Percentiles rank a stretch among this genome's conserved stretches.
Evolutionary conservation across 1,284 basidiomycete genomes (phyloP).

Genomic region (Microbotryum violaceum): DNA sequence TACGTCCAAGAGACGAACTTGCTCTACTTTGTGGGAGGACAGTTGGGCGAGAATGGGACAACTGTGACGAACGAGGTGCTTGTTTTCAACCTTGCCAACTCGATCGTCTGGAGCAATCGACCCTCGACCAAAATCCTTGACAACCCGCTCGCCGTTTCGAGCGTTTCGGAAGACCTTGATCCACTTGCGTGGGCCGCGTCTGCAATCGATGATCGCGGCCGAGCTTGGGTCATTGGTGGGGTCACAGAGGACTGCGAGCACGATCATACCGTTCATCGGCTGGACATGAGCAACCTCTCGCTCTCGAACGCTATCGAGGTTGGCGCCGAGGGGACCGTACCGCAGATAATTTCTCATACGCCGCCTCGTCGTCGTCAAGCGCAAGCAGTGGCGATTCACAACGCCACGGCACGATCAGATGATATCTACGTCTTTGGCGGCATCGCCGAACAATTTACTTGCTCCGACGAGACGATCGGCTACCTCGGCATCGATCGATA

Average conservation of each 20-base stretch:
- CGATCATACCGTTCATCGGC: conserved; percentile 28
- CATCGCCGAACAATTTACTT: conserved; percentile 33
- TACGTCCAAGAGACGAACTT: conserved; percentile 29
- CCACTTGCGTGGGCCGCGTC: conserved; percentile 34
- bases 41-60: conserved; percentile 26
- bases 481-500: conserved; percentile 35
- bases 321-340: conserved; percentile 1
- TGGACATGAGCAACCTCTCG: conserved; percentile 5
- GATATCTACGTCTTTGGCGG: conserved; percentile 33
- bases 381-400: conserved; percentile 6
- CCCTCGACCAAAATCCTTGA: conserved; percentile 19
- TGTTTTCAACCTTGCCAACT: conserved; percentile 29
- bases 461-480: conserved; percentile 28
- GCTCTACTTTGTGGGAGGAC: conserved; percentile 37
- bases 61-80: conserved; percentile 35
- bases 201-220: conserved; percentile 14
- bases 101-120: conserved; percentile 20
- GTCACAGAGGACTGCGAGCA: conserved; percentile 33
- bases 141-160: conserved; percentile 21
- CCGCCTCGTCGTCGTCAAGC: conserved; percentile 25
- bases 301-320: background rate
- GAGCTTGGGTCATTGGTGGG: conserved; percentile 36
- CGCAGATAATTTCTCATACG: background rate
- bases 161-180: conserved; percentile 24
- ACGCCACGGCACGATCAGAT: conserved; percentile 11